phyloP scores from a whole-genome alignment of 1,139 yeast species.

The Hansenula lynferdii region DNA sequence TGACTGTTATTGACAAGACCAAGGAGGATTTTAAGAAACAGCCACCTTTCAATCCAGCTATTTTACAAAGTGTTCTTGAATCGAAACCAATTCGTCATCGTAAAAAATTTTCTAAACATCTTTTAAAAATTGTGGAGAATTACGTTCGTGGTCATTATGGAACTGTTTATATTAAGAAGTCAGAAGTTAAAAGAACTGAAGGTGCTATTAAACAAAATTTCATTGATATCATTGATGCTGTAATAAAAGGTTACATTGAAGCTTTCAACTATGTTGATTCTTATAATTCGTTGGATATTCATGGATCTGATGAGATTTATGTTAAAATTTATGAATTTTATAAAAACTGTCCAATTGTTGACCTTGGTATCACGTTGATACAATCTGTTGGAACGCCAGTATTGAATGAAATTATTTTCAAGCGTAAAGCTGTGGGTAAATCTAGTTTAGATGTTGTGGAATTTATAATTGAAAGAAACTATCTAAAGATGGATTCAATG shows the following conservation, averaged over 20 bases:
- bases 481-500: neutral
- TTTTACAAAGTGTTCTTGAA: neutral
- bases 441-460: neutral
- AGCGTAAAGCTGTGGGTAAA: neutral
- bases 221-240: neutral
- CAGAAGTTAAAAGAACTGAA: neutral
- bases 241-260: slow-evolving; percentile 1
- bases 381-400: neutral
- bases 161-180: neutral
- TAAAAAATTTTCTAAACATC: neutral
- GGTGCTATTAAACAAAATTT: neutral
- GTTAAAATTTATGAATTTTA: slow-evolving; percentile 4
- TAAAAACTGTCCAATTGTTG: slow-evolving; percentile 1
- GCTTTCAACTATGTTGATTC: neutral
- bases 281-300: neutral
- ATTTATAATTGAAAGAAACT: neutral
- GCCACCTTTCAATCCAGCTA: neutral
- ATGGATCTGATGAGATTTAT: slow-evolving; percentile 1
- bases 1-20: neutral
- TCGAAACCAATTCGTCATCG: neutral
- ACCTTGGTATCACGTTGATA: slow-evolving; percentile 3
- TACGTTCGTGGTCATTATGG: neutral
- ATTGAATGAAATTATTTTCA: neutral
- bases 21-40: neutral
- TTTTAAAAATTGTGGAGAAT: neutral